Percentiles rank a stretch among this genome's conserved stretches.
Conservation (phyloP, 257 asterid species). For the Solanum appendiculatum region DNA sequence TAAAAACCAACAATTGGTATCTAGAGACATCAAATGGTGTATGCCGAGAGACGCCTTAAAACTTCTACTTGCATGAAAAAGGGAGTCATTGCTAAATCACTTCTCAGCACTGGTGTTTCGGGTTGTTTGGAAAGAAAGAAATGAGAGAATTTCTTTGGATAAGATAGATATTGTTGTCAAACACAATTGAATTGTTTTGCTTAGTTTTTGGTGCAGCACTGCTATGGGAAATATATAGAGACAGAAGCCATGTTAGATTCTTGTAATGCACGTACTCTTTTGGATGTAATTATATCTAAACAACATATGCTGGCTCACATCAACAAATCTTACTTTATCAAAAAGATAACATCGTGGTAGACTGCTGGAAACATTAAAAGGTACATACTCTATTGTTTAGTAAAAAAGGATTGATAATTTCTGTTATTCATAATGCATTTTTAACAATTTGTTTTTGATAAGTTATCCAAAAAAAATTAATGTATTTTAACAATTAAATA, state of each 20-base stretch:
- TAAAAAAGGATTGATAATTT: not conserved
- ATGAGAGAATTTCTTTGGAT: not conserved
- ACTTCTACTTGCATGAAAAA: not conserved
- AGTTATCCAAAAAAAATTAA: not conserved
- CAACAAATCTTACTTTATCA: not conserved
- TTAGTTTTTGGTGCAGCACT: not conserved
- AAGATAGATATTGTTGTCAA: not conserved
- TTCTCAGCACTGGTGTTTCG: not conserved
- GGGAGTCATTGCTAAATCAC: not conserved
- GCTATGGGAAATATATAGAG: not conserved
- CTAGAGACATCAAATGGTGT: not conserved
- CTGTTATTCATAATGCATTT: not conserved
- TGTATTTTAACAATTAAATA: not conserved
- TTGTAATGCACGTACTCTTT: not conserved
- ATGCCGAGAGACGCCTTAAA: not conserved
- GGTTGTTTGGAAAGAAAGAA: not conserved
- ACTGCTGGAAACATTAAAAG: not conserved
- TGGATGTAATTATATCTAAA: not conserved
- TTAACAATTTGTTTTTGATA: not conserved
- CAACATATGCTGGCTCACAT: not conserved
- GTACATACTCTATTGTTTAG: not conserved
- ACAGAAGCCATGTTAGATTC: not conserved
- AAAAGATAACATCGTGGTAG: not conserved
- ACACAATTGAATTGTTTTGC: not conserved
- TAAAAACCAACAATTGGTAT: not conserved